These are phyloP conservation scores for Xerocomus tenax DNA, from an alignment of 1,284 basidiomycete genomes.

Conservation along the genomic window DNA sequence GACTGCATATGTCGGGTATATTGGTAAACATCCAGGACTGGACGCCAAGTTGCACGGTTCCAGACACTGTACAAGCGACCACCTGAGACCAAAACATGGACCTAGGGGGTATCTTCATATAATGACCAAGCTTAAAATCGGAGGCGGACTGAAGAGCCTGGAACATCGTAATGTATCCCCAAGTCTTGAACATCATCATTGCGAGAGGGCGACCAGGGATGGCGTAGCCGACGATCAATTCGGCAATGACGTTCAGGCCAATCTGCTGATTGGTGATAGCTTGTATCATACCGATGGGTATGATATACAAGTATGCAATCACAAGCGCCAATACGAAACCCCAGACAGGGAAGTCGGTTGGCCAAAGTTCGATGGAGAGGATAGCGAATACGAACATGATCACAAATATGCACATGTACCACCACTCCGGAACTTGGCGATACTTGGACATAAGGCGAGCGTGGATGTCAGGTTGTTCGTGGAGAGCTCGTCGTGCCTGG, in stretches of 20 bases:
- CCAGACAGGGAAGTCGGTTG: background rate
- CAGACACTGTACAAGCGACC: background rate
- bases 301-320: background rate
- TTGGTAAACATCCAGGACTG: background rate
- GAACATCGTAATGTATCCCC: background rate
- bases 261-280: background rate
- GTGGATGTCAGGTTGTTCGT: background rate
- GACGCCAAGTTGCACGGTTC: background rate
- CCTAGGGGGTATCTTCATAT: background rate
- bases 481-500: background rate
- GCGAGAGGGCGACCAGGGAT: background rate
- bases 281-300: background rate
- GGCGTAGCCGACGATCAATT: background rate
- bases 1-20: background rate
- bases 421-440: background rate
- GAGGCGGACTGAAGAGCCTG: background rate
- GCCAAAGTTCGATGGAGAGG: background rate
- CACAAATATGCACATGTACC: background rate
- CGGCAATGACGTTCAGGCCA: background rate
- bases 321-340: background rate
- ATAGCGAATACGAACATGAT: background rate
- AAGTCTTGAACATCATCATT: background rate
- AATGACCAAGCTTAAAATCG: background rate
- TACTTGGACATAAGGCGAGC: background rate
- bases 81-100: background rate